A percentile compares a stretch with the other conserved stretches of the same genome.
Evolutionary conservation across 805 yeast genomes (phyloP).

Genomic region (Ascoidea tarda): DNA sequence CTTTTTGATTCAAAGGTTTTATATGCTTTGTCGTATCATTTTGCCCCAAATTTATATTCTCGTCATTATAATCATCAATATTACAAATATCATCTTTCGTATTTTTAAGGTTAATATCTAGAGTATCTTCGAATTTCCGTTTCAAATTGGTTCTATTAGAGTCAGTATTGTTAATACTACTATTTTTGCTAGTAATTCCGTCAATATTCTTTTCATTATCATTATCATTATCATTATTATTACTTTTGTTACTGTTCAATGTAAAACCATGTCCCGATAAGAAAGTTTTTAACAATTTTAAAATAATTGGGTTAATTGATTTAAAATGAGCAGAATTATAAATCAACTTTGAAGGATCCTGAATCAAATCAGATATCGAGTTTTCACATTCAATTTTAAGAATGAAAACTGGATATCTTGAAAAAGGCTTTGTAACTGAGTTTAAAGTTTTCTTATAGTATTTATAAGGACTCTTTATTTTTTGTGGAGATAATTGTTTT

Average conservation of each 20-base stretch:
- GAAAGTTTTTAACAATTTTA: slow-evolving; percentile 18
- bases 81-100: neutral
- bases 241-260: neutral
- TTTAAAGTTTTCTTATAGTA: neutral
- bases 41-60: no score
- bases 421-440: slow-evolving; percentile 15
- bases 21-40: neutral
- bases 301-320: slow-evolving; percentile 18
- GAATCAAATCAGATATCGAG: slow-evolving; percentile 22
- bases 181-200: no score
- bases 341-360: slow-evolving; percentile 24
- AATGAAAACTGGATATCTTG: slow-evolving; percentile 24
- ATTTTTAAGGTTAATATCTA: neutral
- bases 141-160: neutral
- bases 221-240: no score
- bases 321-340: slow-evolving; percentile 14
- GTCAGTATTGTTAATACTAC: neutral
- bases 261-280: slow-evolving; percentile 14
- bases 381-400: slow-evolving; percentile 18
- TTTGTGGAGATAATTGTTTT: slow-evolving; percentile 3
- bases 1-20: neutral
- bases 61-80: neutral
- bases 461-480: slow-evolving; percentile 11
- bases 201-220: no score
- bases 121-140: neutral